Conservation (phyloP, 495 filamentous ascomycete genomes). For the Podospora fimiseda region DNA sequence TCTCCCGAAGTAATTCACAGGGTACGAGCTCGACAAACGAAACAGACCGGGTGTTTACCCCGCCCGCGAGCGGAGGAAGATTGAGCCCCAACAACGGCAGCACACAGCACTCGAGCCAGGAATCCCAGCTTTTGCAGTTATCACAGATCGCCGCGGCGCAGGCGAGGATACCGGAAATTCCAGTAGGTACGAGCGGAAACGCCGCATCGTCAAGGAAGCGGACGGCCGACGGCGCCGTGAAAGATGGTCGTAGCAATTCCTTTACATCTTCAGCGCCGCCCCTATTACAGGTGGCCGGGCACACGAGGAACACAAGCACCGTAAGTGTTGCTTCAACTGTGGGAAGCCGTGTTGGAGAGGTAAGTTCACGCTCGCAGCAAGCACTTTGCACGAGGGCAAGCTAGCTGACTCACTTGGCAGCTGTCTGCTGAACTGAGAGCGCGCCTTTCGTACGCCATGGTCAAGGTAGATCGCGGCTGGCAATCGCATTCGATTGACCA, state of each 20-base stretch:
- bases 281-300: slow-evolving; percentile 35
- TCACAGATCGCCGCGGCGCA: slow-evolving; percentile 49
- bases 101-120: slow-evolving; percentile 36
- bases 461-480: slow-evolving; percentile 84
- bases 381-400: neutral
- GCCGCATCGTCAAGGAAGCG: slow-evolving; percentile 47
- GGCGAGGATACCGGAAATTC: slow-evolving; percentile 35
- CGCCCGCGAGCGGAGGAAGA: slow-evolving; percentile 39
- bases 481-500: slow-evolving; percentile 63
- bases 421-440: slow-evolving; percentile 70
- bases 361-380: slow-evolving; percentile 31
- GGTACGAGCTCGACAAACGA: slow-evolving; percentile 36
- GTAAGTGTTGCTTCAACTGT: slow-evolving; percentile 48
- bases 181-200: slow-evolving; percentile 13
- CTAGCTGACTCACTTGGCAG: slow-evolving; percentile 37
- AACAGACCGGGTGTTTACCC: slow-evolving; percentile 40
- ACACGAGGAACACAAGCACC: slow-evolving; percentile 64
- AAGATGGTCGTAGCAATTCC: slow-evolving; percentile 38
- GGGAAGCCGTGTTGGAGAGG: slow-evolving; percentile 67
- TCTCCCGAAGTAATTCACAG: slow-evolving; percentile 39
- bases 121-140: slow-evolving; percentile 46
- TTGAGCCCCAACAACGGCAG: slow-evolving; percentile 31
- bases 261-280: slow-evolving; percentile 35
- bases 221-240: slow-evolving; percentile 59
- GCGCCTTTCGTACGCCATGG: slow-evolving; percentile 79